Percentiles rank a stretch among this genome's conserved stretches.
These are phyloP conservation scores for Dujonia santamariae DNA, from an alignment of 1,139 yeast genomes.

Conservation along the genomic window DNA sequence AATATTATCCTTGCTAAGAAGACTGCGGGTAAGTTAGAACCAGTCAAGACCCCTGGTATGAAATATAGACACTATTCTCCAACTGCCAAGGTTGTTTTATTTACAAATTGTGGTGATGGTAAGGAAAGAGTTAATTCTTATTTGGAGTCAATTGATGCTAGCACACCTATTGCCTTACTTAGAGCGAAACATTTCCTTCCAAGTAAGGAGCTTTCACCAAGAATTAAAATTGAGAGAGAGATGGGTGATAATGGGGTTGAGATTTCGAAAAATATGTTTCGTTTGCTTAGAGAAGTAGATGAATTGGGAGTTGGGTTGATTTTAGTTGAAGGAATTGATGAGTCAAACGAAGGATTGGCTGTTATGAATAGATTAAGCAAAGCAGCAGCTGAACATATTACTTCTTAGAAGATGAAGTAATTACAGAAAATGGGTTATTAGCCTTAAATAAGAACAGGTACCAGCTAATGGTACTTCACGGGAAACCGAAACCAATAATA, in stretches of 20 bases:
- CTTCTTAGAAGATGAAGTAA: too few species aligned
- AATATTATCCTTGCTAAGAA: conserved; percentile 62
- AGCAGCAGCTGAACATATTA: conserved; percentile 67
- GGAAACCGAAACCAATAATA: too few species aligned
- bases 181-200: conserved; percentile 32
- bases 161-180: conserved; percentile 46
- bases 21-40: conserved; percentile 61
- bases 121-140: conserved; percentile 24
- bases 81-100: conserved; percentile 74
- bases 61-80: conserved; percentile 96
- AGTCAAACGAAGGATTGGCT: conserved; percentile 79
- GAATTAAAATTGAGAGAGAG: conserved; percentile 34
- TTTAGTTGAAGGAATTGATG: conserved; percentile 71
- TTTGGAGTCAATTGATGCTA: conserved; percentile 14
- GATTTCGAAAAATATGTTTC: conserved; percentile 74
- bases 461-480: too few species aligned
- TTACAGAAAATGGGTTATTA: too few species aligned
- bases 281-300: conserved; percentile 69
- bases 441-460: too few species aligned
- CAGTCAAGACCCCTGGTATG: conserved; percentile 96
- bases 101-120: conserved; percentile 52
- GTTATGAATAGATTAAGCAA: conserved; percentile 87
- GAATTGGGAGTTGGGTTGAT: conserved; percentile 59
- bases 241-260: conserved; percentile 60
- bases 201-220: conserved; percentile 18